Base-by-base conservation (phyloP, 2,329 filamentous ascomycete species). In the Fusarium verticillioides region DNA sequence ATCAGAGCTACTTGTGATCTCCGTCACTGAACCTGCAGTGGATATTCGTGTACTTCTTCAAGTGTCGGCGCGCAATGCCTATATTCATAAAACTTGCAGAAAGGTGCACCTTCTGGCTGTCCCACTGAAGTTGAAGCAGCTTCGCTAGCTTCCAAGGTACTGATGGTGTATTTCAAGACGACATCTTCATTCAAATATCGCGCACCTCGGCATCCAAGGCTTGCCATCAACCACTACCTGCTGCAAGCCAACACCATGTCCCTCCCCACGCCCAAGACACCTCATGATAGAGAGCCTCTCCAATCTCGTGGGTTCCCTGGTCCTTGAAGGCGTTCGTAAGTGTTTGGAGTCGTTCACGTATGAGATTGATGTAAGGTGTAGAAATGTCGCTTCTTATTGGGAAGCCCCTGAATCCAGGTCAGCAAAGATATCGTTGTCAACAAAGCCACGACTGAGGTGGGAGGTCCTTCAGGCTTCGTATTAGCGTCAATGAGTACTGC, bases 231-330 rank as follows among this genome's bases (percentile, higher is more conserved):
- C 10, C 11, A 8, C 30, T 2, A 6, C 6, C 12, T 15, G n/a
- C 5, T 19, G n/a, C 12, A 23, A 18, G 11, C 4, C 49, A 15
- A 36, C 8, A 21, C 5, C 16, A 9, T 6, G 49, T 3, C 2
- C 2, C 23, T 28, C 5, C 1, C 2, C 4, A 13, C 4, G 5
- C 4, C 4, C 8, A 26, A 5, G 0, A 0, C 9, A 1, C 4
- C 23, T 6, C 34, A 1, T 1, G 7, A 28, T 28, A 16, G 5
- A 18, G 5, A 26, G 7, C 0, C 0, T 39, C 3, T 28, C 5
- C 15, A n/a, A 2, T 3, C 2, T 16, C 2, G 2, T 12, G 4
- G 9, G 15, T 4, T 18, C 0, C 4, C 2, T 8, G 10, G 7
- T 7, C 1, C 12, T 18, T 1, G 9, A 9, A 36, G 8, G 15